Conservation (phyloP, 1,139 yeast genomes). For the Geotrichum cucujoidarum region DNA sequence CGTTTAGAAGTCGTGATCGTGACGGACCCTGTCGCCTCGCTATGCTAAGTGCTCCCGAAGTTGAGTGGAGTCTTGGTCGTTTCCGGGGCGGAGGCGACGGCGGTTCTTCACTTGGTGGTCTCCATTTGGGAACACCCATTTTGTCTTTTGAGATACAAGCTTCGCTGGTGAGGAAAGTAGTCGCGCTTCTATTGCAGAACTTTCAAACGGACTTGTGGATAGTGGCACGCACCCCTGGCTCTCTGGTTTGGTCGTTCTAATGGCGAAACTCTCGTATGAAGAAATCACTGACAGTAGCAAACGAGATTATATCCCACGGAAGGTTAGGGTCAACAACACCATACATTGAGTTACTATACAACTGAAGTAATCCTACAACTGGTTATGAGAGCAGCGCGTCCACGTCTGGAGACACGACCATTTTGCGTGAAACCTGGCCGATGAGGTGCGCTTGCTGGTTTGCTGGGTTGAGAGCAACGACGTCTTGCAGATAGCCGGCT, state of each 20-base stretch:
- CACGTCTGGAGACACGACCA: conserved; percentile 50
- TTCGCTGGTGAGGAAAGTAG: too few species aligned
- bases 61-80: conserved; percentile 4
- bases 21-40: conserved; percentile 1
- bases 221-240: too few species aligned
- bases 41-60: not conserved
- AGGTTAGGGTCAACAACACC: not conserved
- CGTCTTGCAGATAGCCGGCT: conserved; percentile 68
- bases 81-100: conserved; percentile 10
- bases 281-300: too few species aligned
- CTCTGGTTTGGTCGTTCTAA: too few species aligned
- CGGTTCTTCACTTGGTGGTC: conserved; percentile 1
- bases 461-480: conserved; percentile 52
- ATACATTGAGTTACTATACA: too few species aligned
- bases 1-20: not conserved
- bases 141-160: not conserved
- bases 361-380: too few species aligned
- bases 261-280: too few species aligned
- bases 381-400: conserved; percentile 9
- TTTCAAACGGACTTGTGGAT: too few species aligned
- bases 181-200: too few species aligned
- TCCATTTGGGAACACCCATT: conserved; percentile 13
- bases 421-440: conserved; percentile 58
- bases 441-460: conserved; percentile 48
- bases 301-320: not conserved